phyloP scores from a whole-genome alignment of 495 filamentous ascomycete species.

The Aspergillus egyptiacus region DNA sequence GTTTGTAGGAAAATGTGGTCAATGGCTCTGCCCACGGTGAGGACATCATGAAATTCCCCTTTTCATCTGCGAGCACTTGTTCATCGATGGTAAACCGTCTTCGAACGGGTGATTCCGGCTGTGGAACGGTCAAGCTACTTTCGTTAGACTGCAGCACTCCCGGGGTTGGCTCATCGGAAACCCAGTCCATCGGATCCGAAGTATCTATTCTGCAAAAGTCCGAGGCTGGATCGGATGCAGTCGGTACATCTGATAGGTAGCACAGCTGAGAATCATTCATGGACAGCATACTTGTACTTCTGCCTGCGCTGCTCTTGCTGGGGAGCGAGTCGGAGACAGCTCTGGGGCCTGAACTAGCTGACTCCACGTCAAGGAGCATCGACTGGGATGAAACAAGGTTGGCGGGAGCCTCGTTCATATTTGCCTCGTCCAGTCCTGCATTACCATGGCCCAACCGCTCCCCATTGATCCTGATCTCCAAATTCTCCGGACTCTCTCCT shows the following conservation, averaged over 20 bases:
- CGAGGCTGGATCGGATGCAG: background rate
- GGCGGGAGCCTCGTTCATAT: background rate
- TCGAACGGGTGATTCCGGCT: background rate
- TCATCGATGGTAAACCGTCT: constrained; percentile 10
- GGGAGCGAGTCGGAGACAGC: background rate
- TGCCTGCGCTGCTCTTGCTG: background rate
- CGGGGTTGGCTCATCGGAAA: background rate
- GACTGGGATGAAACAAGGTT: constrained; percentile 28
- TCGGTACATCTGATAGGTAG: background rate
- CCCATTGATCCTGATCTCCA: constrained; percentile 29
- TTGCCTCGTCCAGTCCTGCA: too few relatives aligned
- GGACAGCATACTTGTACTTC: background rate
- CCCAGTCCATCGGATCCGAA: background rate
- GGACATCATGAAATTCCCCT: constrained; percentile 1
- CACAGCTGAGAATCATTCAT: background rate
- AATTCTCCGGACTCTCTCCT: constrained; percentile 8
- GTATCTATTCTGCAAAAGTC: background rate
- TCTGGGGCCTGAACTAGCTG: background rate
- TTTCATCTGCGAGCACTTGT: constrained; percentile 1
- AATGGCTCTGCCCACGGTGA: background rate
- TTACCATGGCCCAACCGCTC: constrained; percentile 7
- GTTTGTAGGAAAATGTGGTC: background rate
- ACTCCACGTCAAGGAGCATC: constrained; percentile 30
- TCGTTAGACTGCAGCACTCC: background rate
- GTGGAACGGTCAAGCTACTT: background rate